Base-by-base conservation (phyloP, 768 basidiomycete species). In the Multifurca ochricompacta region DNA sequence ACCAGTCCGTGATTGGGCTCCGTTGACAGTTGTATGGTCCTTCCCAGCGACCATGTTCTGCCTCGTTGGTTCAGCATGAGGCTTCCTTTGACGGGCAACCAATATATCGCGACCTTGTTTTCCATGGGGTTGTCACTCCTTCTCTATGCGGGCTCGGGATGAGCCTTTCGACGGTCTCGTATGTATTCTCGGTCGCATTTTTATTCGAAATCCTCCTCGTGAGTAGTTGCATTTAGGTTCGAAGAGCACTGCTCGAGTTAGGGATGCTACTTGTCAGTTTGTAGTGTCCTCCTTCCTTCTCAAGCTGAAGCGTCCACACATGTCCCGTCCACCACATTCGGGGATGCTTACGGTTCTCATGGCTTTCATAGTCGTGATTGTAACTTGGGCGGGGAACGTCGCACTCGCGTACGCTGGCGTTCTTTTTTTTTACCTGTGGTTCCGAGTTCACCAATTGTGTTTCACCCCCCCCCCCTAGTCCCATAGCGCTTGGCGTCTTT, bases 181-280 rank as follows among this genome's bases (percentile, higher is more conserved):
- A 55, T 10, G 50, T 59, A 7, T 61, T 61, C 41, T 61, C 60
- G 3, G 41, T 61, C n/a, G 43, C 60, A 3, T 61, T 61, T 13
- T 53, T 61, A 37, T 59, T 55, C n/a, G 53, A 54, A 16, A 35
- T 61, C 11, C 19, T 61, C 31, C 51, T 59, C 25, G 60, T 61
- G 43, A 25, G 58, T 58, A 2, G 27, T 5, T 18, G 18, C 34
- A 25, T 16, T 27, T 34, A 23, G n/a, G 16, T 9, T 21, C 35
- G 10, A 19, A 28, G 3, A 6, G 19, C 6, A 5, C 14, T 28
- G 10, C 6, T 19, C 27, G 23, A 47, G 13, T 10, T 11, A 16
- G 43, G n/a, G 28, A 32, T 5, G 4, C 3, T 27, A 11, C 9
- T n/a, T 41, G 11, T n/a, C 21, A 61, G 59, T 61, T 49, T 23